A percentile compares a stretch with the other conserved stretches of the same genome.
These are phyloP conservation scores for Corinectria fuckeliana DNA, from an alignment of 2,329 filamentous ascomycete genomes.

Conservation along the genomic window DNA sequence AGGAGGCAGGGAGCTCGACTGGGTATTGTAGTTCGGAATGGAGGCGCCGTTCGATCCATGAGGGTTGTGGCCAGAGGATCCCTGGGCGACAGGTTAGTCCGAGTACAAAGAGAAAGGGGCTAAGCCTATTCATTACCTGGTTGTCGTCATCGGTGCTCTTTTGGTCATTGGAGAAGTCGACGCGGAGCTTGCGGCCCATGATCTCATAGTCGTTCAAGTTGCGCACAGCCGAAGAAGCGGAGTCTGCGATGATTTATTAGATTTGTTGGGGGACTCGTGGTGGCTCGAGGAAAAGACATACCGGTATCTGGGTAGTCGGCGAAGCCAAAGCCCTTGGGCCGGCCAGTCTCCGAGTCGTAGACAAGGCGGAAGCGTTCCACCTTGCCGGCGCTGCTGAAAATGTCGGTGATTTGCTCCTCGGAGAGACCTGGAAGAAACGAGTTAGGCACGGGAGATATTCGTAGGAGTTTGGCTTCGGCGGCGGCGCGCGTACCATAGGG, in stretches of 20 bases:
- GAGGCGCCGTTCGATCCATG: slow-evolving; percentile 44
- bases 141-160: slow-evolving; percentile 68
- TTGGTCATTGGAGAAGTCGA: slow-evolving; percentile 95
- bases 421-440: slow-evolving; percentile 75
- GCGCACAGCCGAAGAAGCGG: slow-evolving; percentile 90
- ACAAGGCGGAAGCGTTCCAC: slow-evolving; percentile 93
- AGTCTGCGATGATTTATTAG: slow-evolving; percentile 53
- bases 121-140: slow-evolving; percentile 16
- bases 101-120: not conserved
- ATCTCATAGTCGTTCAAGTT: slow-evolving; percentile 96
- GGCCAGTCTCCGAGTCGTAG: slow-evolving; percentile 92
- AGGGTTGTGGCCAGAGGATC: slow-evolving; percentile 32
- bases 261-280: not conserved
- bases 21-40: slow-evolving; percentile 42
- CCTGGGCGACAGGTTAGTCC: slow-evolving; percentile 8
- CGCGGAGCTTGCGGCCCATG: slow-evolving; percentile 90
- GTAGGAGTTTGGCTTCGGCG: not conserved
- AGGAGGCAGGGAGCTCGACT: slow-evolving; percentile 69
- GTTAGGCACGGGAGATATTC: slow-evolving; percentile 30
- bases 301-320: slow-evolving; percentile 94
- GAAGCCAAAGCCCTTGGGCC: slow-evolving; percentile 96
- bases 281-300: slow-evolving; percentile 41
- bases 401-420: slow-evolving; percentile 94
- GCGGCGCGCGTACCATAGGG: slow-evolving; percentile 69
- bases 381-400: slow-evolving; percentile 87